phyloP scores from a whole-genome alignment of 345 rosid species.

The Boechera stricta region DNA sequence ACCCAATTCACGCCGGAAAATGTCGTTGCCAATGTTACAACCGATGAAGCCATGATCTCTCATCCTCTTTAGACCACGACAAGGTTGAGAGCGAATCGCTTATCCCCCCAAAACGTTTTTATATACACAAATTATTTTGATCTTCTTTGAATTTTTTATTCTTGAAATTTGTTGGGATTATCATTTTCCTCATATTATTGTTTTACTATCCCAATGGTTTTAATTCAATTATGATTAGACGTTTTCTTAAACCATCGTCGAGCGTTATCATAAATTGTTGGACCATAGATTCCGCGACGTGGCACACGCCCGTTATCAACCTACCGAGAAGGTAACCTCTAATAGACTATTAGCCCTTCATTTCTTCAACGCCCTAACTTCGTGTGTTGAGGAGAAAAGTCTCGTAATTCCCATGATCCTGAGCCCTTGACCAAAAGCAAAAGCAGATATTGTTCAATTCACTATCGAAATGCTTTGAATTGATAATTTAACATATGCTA shows the following conservation, averaged over 20 bases:
- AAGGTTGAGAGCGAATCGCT: no score
- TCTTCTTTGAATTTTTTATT: background rate
- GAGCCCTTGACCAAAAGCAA: background rate
- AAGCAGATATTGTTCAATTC: background rate
- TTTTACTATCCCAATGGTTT: constrained; percentile 13
- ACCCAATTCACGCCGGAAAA: no score
- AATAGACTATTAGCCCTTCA: background rate
- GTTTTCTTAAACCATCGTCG: constrained; percentile 1
- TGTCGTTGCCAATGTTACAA: no score
- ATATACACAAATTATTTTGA: background rate
- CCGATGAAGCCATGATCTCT: no score
- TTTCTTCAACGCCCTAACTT: constrained; percentile 21
- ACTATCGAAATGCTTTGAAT: background rate
- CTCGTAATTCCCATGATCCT: background rate
- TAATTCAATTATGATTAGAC: background rate
- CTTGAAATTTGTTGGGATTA: background rate
- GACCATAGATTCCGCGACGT: constrained; percentile 38
- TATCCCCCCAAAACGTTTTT: background rate
- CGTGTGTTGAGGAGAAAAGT: background rate
- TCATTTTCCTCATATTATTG: background rate
- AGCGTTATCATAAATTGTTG: constrained; percentile 31
- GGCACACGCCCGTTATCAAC: constrained; percentile 13
- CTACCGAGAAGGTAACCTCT: background rate
- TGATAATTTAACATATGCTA: background rate
- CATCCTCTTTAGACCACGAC: no score